Base-by-base conservation (phyloP, 148 eudicot genomes). In the Vaccinium corymbosum region DNA sequence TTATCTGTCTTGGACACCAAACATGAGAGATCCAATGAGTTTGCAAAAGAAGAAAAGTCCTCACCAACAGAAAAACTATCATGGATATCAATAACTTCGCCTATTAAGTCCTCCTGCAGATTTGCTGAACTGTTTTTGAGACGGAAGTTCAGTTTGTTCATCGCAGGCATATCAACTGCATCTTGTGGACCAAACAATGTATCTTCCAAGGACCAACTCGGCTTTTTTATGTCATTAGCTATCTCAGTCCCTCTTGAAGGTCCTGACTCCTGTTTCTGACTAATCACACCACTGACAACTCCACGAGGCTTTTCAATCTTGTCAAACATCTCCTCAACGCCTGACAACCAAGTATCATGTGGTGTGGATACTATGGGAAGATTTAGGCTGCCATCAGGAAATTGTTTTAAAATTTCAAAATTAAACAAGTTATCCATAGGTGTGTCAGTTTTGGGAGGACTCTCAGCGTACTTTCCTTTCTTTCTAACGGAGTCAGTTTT, bases 81-180 rank as follows among this genome's bases (percentile, higher is more conserved):
- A 83, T 84, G 79, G 56, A 89, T 61, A 84, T 97, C 89, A 83
- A 92, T 89, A 80, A 93, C 93, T 89, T 95, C 98, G 72, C 96
- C 98, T 70, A 83, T 86, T 78, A 89, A 83, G 83, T 90, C 91
- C 82, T 90, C 86, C 48, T 9, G 81, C 71, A 81, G 80, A 88
- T 86, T 91, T 52, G 73, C 85, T 53, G 90, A 85, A 55, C 84
- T 82, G 70, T 83, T 80, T 57, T 80, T 83, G 51, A 62, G 83
- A 59, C 82, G 62, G 82, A 76, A 66, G 29, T 80, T 77, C 72
- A 85, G 84, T 82, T 86, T 88, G 84, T 79, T 77, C 64, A 61
- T 82, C n/a, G 51, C 74, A 72, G 83, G 51, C 48, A 77, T 68
- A 74, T 84, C 80, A 16, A 73, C 29, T 76, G 86, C 84, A 86